Conservation (phyloP, 2,329 filamentous ascomycete species). For the Verticillium nonalfalfae region DNA sequence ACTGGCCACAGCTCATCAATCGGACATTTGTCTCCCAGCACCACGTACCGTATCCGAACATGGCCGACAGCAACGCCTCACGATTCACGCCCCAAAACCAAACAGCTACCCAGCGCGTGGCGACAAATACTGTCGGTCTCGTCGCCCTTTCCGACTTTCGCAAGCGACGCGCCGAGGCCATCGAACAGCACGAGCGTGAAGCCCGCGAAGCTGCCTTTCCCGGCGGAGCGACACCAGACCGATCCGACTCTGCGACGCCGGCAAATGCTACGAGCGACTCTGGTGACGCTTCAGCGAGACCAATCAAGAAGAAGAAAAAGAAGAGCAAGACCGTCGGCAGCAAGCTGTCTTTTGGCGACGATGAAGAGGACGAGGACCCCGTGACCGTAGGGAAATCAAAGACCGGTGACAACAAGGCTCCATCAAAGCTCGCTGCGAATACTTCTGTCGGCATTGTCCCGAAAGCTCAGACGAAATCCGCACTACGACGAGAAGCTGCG, state of each 20-base stretch:
- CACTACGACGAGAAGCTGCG: conserved; percentile 71
- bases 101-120: conserved; percentile 74
- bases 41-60: conserved; percentile 13
- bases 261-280: conserved; percentile 30
- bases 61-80: conserved; percentile 36
- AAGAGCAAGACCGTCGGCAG: conserved; percentile 35
- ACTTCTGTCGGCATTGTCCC: conserved; percentile 57
- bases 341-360: conserved; percentile 64
- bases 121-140: conserved; percentile 82
- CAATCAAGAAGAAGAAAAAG: conserved; percentile 38
- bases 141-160: conserved; percentile 91
- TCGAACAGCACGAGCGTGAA: conserved; percentile 84
- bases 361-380: conserved; percentile 51
- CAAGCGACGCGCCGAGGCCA: conserved; percentile 89
- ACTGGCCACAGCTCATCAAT: neutral
- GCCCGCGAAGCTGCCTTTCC: conserved; percentile 56
- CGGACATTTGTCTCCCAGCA: no score
- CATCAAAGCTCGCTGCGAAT: conserved; percentile 55
- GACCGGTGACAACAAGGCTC: conserved; percentile 16
- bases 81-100: conserved; percentile 72
- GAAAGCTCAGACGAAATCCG: conserved; percentile 63
- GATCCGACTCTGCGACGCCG: conserved; percentile 41
- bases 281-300: conserved; percentile 19
- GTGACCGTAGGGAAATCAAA: conserved; percentile 19
- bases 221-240: conserved; percentile 36